A percentile compares a stretch with the other conserved stretches of the same genome.
phyloP scores from a whole-genome alignment of 768 basidiomycete species.

The Termitomyces eurrhizus region DNA sequence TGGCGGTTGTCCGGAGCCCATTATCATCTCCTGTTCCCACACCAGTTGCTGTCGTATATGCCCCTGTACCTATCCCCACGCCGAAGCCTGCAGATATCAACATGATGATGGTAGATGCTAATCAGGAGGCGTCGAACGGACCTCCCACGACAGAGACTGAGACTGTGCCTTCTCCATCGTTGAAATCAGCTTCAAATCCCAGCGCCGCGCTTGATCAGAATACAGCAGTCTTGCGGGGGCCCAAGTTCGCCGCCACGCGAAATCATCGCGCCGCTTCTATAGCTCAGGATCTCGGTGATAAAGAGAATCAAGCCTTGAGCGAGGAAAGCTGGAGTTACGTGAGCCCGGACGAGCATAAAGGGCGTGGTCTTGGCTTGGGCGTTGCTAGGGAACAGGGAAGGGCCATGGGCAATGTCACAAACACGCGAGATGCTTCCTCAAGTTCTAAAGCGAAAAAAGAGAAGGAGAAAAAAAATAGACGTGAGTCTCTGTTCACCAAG shows the following conservation, averaged over 20 bases:
- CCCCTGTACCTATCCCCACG: constrained; percentile 7
- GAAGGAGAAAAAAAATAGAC: constrained; percentile 46
- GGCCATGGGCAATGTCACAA: constrained; percentile 50
- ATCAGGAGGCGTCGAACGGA: not conserved
- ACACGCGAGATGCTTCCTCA: constrained; percentile 22
- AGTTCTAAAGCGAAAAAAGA: constrained; percentile 35
- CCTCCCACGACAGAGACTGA: not conserved
- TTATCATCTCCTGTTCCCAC: constrained; percentile 6
- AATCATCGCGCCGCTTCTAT: constrained; percentile 13
- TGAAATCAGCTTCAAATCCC: not conserved
- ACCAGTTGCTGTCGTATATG: constrained; percentile 10
- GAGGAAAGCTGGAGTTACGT: constrained; percentile 39
- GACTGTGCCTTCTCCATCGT: not conserved
- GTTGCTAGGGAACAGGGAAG: constrained; percentile 36
- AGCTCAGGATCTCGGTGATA: constrained; percentile 26
- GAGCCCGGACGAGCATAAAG: constrained; percentile 27
- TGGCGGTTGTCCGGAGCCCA: constrained; percentile 7
- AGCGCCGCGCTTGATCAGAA: constrained; percentile 2
- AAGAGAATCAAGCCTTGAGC: constrained; percentile 37
- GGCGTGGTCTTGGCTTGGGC: constrained; percentile 28
- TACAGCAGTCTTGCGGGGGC: not conserved
- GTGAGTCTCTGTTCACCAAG: constrained; percentile 35
- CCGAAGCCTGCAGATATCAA: constrained; percentile 10
- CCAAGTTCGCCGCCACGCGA: not conserved
- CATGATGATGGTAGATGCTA: constrained; percentile 1